A percentile compares a stretch with the other conserved stretches of the same genome.
These are phyloP conservation scores for Calonectria pseudoreteaudii DNA, from an alignment of 2,329 filamentous ascomycete genomes.

Conservation along the genomic window DNA sequence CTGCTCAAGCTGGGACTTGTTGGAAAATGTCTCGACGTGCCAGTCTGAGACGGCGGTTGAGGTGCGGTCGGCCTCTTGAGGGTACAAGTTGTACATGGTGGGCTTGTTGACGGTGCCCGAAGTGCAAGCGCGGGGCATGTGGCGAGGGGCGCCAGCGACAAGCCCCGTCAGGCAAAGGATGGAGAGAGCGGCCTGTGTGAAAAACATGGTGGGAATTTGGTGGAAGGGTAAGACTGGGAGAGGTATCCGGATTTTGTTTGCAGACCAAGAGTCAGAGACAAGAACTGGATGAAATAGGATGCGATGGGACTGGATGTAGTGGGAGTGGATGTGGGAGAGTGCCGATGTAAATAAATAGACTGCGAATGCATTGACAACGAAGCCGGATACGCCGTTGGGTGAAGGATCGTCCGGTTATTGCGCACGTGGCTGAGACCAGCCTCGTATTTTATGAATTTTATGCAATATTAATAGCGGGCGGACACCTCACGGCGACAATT, in stretches of 20 bases:
- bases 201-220: not conserved
- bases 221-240: not conserved
- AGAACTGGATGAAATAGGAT: not conserved
- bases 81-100: constrained; percentile 17
- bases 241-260: not conserved
- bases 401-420: not conserved
- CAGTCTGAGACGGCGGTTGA: not conserved
- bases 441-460: constrained; percentile 11
- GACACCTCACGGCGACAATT: not conserved
- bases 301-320: not conserved
- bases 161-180: constrained; percentile 1
- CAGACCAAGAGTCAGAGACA: not conserved
- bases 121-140: constrained; percentile 12
- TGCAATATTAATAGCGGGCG: not conserved
- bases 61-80: not conserved
- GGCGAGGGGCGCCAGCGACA: not conserved
- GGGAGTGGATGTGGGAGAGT: not conserved
- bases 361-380: not conserved
- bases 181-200: constrained; percentile 8
- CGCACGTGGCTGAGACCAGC: constrained; percentile 6
- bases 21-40: constrained; percentile 17
- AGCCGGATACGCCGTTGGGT: not conserved
- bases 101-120: not conserved
- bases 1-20: constrained; percentile 19
- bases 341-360: constrained; percentile 5